Percentiles rank a stretch among this genome's conserved stretches.
phyloP scores from a whole-genome alignment of 139 green algal genomes.

The Picochlorum sp. region DNA sequence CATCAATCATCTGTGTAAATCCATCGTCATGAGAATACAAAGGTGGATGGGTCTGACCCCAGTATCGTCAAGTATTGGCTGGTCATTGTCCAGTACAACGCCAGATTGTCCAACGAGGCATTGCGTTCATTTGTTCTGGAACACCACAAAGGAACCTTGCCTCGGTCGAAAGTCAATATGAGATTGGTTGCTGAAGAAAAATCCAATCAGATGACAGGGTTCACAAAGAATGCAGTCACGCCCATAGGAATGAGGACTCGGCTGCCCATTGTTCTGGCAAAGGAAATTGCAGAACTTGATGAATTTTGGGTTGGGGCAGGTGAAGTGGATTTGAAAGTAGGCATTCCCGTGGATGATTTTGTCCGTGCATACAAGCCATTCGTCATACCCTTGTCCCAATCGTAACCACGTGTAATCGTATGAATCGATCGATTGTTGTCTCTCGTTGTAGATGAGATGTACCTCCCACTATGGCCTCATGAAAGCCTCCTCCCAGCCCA shows the following conservation, averaged over 20 bases:
- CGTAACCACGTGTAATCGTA: background rate
- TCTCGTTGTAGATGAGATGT: too few species aligned
- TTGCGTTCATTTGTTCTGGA: slow-evolving; percentile 53
- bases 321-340: slow-evolving; percentile 84
- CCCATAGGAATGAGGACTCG: slow-evolving; percentile 57
- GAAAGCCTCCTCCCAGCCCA: too few species aligned
- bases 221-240: slow-evolving; percentile 73
- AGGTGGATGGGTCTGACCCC: slow-evolving; percentile 13
- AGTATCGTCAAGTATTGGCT: slow-evolving; percentile 57
- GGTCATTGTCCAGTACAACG: slow-evolving; percentile 66
- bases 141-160: slow-evolving; percentile 39
- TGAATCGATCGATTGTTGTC: too few species aligned
- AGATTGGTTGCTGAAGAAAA: slow-evolving; percentile 59
- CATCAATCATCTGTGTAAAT: slow-evolving; percentile 69
- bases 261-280: slow-evolving; percentile 72
- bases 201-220: slow-evolving; percentile 57
- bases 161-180: slow-evolving; percentile 64
- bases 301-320: slow-evolving; percentile 78
- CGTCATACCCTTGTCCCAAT: slow-evolving; percentile 53
- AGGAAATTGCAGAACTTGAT: slow-evolving; percentile 42
- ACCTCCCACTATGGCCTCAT: too few species aligned
- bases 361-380: slow-evolving; percentile 45
- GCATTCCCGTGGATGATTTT: slow-evolving; percentile 38
- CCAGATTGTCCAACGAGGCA: slow-evolving; percentile 68
- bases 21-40: slow-evolving; percentile 82